Evolutionary conservation across 192 early-diverging fungal genomes (phyloP).

Genomic region (Coemansia sp.): DNA sequence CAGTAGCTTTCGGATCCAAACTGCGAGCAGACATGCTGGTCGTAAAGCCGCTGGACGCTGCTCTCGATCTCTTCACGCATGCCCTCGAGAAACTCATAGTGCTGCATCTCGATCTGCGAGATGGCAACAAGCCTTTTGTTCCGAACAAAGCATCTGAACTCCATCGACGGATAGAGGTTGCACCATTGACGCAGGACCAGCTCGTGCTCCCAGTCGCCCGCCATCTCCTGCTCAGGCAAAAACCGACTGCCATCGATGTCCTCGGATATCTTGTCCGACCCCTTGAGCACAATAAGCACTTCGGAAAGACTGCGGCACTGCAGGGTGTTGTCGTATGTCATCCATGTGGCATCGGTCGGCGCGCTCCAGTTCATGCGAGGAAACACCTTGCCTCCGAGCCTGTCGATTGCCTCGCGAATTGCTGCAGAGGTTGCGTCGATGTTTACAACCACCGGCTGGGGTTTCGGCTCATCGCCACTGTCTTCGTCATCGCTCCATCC

Average conservation of each 20-base stretch:
- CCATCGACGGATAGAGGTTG: slow-evolving; percentile 84
- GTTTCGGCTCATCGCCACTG: slow-evolving; percentile 22
- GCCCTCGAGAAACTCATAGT: slow-evolving; percentile 71
- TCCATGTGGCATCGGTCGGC: slow-evolving; percentile 93
- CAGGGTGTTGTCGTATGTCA: slow-evolving; percentile 72
- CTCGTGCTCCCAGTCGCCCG: slow-evolving; percentile 47
- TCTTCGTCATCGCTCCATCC: slow-evolving; percentile 50
- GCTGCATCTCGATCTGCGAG: slow-evolving; percentile 83
- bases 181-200: slow-evolving; percentile 90
- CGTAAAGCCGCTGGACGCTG: slow-evolving; percentile 67
- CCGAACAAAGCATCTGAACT: slow-evolving; percentile 94
- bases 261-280: slow-evolving; percentile 84
- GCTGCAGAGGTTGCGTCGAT: slow-evolving; percentile 19
- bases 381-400: slow-evolving; percentile 78
- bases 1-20: slow-evolving; percentile 73
- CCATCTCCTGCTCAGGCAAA: slow-evolving; percentile 25
- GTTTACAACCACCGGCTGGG: slow-evolving; percentile 2
- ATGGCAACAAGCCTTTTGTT: slow-evolving; percentile 70
- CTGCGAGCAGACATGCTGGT: slow-evolving; percentile 56
- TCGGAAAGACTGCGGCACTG: slow-evolving; percentile 75
- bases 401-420: slow-evolving; percentile 65
- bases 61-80: slow-evolving; percentile 58
- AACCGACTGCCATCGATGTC: slow-evolving; percentile 81
- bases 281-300: slow-evolving; percentile 86
- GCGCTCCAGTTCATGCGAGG: slow-evolving; percentile 96